Conservation (phyloP, 257 asterid genomes). For the Verbena officinalis region DNA sequence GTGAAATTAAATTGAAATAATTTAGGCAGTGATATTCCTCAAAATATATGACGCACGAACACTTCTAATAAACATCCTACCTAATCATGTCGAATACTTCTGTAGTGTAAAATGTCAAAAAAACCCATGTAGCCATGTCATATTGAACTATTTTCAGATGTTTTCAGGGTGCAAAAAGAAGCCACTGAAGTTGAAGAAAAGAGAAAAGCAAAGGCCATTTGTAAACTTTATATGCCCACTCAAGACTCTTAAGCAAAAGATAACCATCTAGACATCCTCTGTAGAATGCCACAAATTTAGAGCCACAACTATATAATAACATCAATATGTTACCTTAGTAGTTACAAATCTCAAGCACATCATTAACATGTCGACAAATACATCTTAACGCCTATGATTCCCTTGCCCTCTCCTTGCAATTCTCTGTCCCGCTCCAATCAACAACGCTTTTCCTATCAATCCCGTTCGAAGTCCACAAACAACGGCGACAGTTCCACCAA, state of each 20-base stretch:
- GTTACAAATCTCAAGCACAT: conserved; percentile 17
- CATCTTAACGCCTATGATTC: conserved; percentile 28
- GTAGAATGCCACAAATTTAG: background rate
- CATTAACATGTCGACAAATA: background rate
- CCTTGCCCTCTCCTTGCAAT: conserved; percentile 54
- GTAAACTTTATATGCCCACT: background rate
- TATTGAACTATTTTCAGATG: too few relatives aligned
- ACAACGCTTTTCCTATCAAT: conserved; percentile 59
- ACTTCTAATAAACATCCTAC: too few relatives aligned
- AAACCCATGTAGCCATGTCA: too few relatives aligned
- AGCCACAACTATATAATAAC: background rate
- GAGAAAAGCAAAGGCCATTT: background rate
- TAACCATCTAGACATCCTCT: conserved; percentile 14
- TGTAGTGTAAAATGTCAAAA: too few relatives aligned
- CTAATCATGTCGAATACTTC: too few relatives aligned
- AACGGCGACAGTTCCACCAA: conserved; percentile 76
- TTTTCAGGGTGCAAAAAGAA: too few relatives aligned
- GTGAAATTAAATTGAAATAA: too few relatives aligned
- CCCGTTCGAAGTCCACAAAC: conserved; percentile 75
- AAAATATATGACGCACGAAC: too few relatives aligned
- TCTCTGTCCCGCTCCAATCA: conserved; percentile 79
- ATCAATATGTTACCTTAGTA: conserved; percentile 8
- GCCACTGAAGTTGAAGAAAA: too few relatives aligned
- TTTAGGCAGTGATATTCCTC: too few relatives aligned
- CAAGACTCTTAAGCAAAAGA: conserved; percentile 14